Base-by-base conservation (phyloP, 768 basidiomycete genomes). In the Hygrocybe punicea region DNA sequence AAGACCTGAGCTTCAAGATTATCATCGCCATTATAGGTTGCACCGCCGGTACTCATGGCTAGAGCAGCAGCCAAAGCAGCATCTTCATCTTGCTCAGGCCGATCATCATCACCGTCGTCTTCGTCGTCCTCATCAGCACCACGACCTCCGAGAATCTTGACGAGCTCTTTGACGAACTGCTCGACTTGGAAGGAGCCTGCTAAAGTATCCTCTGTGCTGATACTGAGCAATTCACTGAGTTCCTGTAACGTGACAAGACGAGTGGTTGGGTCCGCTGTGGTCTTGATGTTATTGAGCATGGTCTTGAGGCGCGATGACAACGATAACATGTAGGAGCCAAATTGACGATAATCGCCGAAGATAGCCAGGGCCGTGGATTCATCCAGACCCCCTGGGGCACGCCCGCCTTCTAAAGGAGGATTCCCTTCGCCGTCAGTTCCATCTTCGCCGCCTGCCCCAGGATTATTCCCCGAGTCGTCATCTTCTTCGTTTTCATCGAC, bases 151-250 rank as follows among this genome's bases (percentile, higher is more conserved):
- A 98, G 79, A 62, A 98, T 93, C 66, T 85, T 85, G 59, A 99
- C 87, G 37, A 99, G 81, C 69, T 97, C 96, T 63, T 87, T 84
- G 29, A 95, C 91, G 68, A 92, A 98, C 35, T 86, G 82, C 64
- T 96, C 94, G 19, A 95, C 87, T 61, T 89, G 91, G 75, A 99
- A 96, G n/a, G 91, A 95, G 40, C 93, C 93, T 8, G 92, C 90
- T 46, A 99, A 78, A 6, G 94, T 98, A 69, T 99, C 97, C 73
- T 98, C 96, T 2, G 93, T 98, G 71, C 92, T 93, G 74, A 98
- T 95, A 59, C 91, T 91, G 55, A 99, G 84, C 34, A 98, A 72
- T 69, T 98, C 96, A 74, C 91, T 93, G 52, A 97, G 81, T 66
- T 99, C 96, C 67, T 98, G 94, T 25, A 99, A 76, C 4, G 95